phyloP scores from a whole-genome alignment of 345 rosid species.

The Arabis hirsuta region DNA sequence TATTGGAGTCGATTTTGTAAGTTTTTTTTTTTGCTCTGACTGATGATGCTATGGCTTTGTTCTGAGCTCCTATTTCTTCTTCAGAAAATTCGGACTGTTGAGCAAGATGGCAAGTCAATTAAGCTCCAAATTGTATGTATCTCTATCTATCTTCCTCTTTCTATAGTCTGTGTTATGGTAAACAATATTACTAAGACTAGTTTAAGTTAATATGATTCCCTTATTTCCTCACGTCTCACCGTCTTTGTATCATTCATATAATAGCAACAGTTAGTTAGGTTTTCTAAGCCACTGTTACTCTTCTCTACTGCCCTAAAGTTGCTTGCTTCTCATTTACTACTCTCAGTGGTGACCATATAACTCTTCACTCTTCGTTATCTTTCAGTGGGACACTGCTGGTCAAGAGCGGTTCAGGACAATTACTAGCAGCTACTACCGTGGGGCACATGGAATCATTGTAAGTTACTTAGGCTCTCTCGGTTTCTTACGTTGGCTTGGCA shows the following conservation, averaged over 20 bases:
- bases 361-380: constrained; percentile 1
- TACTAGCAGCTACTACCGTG: constrained; percentile 96
- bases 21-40: constrained; percentile 18
- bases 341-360: not conserved
- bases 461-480: constrained; percentile 28
- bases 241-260: not conserved
- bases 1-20: constrained; percentile 85
- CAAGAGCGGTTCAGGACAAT: constrained; percentile 96
- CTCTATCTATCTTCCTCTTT: constrained; percentile 2
- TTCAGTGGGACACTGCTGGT: constrained; percentile 99
- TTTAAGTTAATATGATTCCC: not conserved
- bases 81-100: constrained; percentile 89
- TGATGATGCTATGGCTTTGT: not conserved
- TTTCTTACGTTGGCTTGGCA: not conserved
- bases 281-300: not conserved
- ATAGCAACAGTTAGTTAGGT: not conserved
- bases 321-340: not conserved
- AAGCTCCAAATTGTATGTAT: constrained; percentile 77
- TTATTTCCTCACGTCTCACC: not conserved
- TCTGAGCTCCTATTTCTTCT: constrained; percentile 23
- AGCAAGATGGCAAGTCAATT: constrained; percentile 87
- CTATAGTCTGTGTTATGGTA: not conserved
- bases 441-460: constrained; percentile 96
- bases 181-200: not conserved
- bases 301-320: not conserved